A percentile compares a stretch with the other conserved stretches of the same genome.
phyloP scores from a whole-genome alignment of 768 basidiomycete genomes.

The Tricholoma matsutake region DNA sequence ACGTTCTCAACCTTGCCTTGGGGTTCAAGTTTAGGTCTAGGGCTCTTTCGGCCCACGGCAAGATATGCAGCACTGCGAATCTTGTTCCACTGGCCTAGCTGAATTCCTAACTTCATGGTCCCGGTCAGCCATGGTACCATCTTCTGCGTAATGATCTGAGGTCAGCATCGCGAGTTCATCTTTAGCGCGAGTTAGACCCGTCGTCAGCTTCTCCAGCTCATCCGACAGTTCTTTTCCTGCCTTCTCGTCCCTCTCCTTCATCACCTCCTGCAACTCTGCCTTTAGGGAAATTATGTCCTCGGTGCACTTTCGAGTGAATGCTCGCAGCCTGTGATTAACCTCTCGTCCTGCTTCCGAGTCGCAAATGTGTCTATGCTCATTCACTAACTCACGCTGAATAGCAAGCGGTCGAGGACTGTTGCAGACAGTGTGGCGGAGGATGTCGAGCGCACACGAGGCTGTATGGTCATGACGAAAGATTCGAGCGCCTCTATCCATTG shows the following conservation, averaged over 20 bases:
- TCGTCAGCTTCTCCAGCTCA: neutral
- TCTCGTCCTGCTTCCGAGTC: slow-evolving; percentile 31
- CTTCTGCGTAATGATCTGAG: neutral
- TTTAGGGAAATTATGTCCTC: neutral
- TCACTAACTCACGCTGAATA: slow-evolving; percentile 14
- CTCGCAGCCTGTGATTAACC: slow-evolving; percentile 8
- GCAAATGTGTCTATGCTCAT: slow-evolving; percentile 22
- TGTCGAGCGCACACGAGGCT: slow-evolving; percentile 23
- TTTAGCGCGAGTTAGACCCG: neutral
- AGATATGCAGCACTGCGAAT: too few relatives aligned
- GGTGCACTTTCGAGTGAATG: slow-evolving; percentile 2
- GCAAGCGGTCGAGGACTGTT: slow-evolving; percentile 8
- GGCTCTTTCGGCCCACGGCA: neutral
- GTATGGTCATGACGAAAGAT: slow-evolving; percentile 35
- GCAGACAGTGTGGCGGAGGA: slow-evolving; percentile 27
- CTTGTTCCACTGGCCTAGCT: too few relatives aligned
- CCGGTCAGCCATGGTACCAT: too few relatives aligned
- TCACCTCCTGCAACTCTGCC: slow-evolving; percentile 3
- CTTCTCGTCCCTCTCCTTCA: slow-evolving; percentile 5
- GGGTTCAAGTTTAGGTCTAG: too few relatives aligned
- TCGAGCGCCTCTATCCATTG: slow-evolving; percentile 37
- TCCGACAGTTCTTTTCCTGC: neutral
- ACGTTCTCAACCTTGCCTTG: neutral
- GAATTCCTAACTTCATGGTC: too few relatives aligned
- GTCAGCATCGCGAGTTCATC: neutral